These are phyloP conservation scores for Blastomyces parvus DNA, from an alignment of 2,329 filamentous ascomycete genomes.

Conservation along the genomic window DNA sequence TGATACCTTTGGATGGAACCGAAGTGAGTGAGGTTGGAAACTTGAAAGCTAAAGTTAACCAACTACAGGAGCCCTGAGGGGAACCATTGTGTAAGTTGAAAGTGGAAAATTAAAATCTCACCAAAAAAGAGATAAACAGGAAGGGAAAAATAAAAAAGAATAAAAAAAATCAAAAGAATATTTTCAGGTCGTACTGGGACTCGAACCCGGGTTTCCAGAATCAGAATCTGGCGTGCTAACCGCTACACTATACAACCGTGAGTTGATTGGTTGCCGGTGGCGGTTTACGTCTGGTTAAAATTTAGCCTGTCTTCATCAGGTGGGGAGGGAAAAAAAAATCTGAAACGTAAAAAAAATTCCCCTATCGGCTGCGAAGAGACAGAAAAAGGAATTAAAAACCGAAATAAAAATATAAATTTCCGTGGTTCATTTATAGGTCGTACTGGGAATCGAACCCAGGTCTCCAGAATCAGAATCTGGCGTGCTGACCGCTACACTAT, in stretches of 20 bases:
- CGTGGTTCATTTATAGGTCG: no score
- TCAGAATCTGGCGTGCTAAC: constrained; percentile 14
- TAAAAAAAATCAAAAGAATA: neutral
- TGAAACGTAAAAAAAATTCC: neutral
- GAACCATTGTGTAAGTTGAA: no score
- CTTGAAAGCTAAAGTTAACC: no score
- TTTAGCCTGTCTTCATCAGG: neutral
- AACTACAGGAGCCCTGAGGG: no score
- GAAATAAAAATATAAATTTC: neutral
- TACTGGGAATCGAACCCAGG: constrained; percentile 16
- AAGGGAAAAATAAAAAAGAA: neutral
- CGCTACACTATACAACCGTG: constrained; percentile 13
- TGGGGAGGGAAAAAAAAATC: neutral
- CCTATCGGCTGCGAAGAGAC: no score
- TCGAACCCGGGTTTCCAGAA: constrained; percentile 14
- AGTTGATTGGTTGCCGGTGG: neutral
- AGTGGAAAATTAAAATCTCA: no score
- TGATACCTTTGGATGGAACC: no score
- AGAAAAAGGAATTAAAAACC: neutral
- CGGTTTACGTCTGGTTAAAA: neutral
- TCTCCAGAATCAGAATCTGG: constrained; percentile 14
- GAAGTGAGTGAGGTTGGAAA: no score
- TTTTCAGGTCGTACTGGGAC: constrained; percentile 13
- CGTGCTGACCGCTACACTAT: constrained; percentile 15
- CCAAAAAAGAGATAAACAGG: neutral